A percentile compares a stretch with the other conserved stretches of the same genome.
Conservation (phyloP, 345 rosid genomes). For the Eutrema japonicum region DNA sequence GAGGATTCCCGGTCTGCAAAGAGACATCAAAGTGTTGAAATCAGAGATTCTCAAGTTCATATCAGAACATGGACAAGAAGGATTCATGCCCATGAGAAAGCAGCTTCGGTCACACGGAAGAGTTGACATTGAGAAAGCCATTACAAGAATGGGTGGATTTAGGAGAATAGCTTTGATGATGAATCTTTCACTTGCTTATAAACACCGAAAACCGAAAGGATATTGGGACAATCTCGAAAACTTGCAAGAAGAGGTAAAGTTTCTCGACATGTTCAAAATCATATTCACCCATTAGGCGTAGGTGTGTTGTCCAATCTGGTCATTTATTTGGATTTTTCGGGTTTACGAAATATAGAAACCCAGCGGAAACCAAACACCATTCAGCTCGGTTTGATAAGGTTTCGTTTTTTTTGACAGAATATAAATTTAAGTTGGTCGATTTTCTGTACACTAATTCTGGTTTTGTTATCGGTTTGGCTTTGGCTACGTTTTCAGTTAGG, state of each 20-base stretch:
- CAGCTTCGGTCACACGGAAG: conserved; percentile 90
- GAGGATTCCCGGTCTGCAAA: conserved; percentile 86
- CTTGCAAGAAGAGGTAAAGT: conserved; percentile 82
- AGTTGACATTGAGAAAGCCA: conserved; percentile 94
- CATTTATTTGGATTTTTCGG: no score
- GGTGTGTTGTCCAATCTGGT: no score
- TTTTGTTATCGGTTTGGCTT: no score
- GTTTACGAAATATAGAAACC: no score
- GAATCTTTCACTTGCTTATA: conserved; percentile 93
- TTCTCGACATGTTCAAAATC: conserved; percentile 9
- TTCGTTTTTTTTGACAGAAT: no score
- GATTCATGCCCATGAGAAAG: conserved; percentile 99
- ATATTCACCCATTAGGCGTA: background rate
- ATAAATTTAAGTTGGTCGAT: no score
- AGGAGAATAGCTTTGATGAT: conserved; percentile 77
- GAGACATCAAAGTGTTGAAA: conserved; percentile 76
- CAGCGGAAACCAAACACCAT: no score
- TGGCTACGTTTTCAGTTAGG: no score
- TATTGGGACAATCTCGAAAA: conserved; percentile 95
- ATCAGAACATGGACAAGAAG: conserved; percentile 87
- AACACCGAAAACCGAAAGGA: conserved; percentile 93
- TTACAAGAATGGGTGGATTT: conserved; percentile 91
- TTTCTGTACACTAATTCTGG: no score
- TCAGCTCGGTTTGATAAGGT: no score
- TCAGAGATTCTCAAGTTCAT: conserved; percentile 83